These are phyloP conservation scores for Millerago galiae DNA, from an alignment of 805 yeast genomes.

Conservation along the genomic window DNA sequence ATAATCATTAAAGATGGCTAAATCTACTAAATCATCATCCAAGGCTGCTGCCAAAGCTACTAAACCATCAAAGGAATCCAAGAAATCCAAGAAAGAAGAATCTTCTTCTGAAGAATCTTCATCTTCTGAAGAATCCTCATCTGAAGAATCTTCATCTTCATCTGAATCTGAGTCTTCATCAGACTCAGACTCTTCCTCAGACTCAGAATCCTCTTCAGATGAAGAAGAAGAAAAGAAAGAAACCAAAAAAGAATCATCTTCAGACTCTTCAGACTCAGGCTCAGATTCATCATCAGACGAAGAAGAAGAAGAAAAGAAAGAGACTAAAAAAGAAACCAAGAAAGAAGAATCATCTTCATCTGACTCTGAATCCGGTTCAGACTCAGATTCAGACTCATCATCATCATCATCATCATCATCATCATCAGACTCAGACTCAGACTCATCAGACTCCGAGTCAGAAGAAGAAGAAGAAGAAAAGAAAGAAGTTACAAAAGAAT, in stretches of 20 bases:
- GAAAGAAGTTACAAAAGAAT: conserved; percentile 8
- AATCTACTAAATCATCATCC: conserved; percentile 11
- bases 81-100: conserved; percentile 18
- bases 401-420: background rate
- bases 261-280: background rate
- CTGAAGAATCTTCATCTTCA: conserved; percentile 4
- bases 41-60: conserved; percentile 20
- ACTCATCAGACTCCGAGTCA: conserved; percentile 20
- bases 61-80: conserved; percentile 17
- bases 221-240: too few relatives aligned
- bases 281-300: conserved; percentile 11
- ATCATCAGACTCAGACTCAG: background rate
- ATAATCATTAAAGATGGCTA: conserved; percentile 16
- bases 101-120: conserved; percentile 20
- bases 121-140: conserved; percentile 9
- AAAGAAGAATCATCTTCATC: conserved; percentile 13
- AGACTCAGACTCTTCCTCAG: conserved; percentile 11
- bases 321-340: conserved; percentile 9
- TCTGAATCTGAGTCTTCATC: conserved; percentile 26
- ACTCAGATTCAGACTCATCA: conserved; percentile 10
- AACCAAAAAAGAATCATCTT: too few relatives aligned
- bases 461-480: conserved; percentile 21
- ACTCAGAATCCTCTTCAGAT: conserved; percentile 7
- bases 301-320: conserved; percentile 18
- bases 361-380: conserved; percentile 23